Percentiles rank a stretch among this genome's conserved stretches.
phyloP scores from a whole-genome alignment of 352 stramenopile species.

The Phytophthora macrochlamydospora region DNA sequence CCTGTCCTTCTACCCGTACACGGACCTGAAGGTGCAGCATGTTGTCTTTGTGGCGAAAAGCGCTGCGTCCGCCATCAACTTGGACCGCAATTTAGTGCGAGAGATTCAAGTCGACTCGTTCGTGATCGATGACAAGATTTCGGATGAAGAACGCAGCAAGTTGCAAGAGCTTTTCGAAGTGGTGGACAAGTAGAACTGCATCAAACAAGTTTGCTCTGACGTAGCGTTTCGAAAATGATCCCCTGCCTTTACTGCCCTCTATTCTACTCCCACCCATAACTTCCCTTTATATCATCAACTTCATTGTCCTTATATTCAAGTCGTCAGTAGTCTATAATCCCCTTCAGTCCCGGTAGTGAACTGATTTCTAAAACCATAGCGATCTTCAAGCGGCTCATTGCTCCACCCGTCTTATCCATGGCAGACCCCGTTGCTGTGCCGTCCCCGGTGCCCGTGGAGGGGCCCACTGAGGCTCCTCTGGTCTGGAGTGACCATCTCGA shows the following conservation, averaged over 20 bases:
- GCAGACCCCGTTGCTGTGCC: too few relatives aligned
- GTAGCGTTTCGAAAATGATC: too few relatives aligned
- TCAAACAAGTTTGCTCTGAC: neutral
- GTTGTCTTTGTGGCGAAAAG: constrained; percentile 68
- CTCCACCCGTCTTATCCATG: too few relatives aligned
- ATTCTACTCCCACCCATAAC: too few relatives aligned
- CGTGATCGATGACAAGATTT: constrained; percentile 56
- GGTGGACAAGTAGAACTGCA: constrained; percentile 14
- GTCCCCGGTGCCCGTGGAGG: too few relatives aligned
- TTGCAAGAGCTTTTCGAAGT: constrained; percentile 43
- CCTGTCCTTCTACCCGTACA: constrained; percentile 68
- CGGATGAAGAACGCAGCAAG: constrained; percentile 36
- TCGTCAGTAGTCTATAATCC: too few relatives aligned
- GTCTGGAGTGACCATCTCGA: constrained; percentile 72
- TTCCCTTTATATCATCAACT: too few relatives aligned
- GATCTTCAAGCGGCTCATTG: too few relatives aligned
- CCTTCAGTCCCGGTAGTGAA: too few relatives aligned
- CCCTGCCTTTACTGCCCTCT: too few relatives aligned
- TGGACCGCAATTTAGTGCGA: constrained; percentile 50
- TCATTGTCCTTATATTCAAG: too few relatives aligned
- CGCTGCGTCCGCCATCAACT: constrained; percentile 39
- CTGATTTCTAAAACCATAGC: too few relatives aligned
- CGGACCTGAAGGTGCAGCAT: constrained; percentile 56
- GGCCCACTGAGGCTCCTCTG: constrained; percentile 10
- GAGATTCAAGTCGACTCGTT: constrained; percentile 57